Evolutionary conservation across 176 grass and related monocot genomes (phyloP).

Genomic region (Aegilops longissima): DNA sequence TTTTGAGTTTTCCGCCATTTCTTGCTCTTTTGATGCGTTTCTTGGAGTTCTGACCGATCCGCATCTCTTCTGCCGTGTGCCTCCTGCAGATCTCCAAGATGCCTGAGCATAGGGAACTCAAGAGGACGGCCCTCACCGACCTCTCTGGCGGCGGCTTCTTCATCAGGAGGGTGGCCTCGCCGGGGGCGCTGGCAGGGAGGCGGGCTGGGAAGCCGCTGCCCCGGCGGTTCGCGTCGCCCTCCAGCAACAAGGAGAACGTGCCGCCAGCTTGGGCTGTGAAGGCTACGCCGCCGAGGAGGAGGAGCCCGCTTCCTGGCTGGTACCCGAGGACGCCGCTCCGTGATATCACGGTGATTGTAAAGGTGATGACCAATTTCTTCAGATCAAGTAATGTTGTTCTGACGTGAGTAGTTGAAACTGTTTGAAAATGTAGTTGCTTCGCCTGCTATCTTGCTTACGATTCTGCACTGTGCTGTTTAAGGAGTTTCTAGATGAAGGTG

Average conservation of each 20-base stretch:
- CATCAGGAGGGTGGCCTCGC: constrained; percentile 62
- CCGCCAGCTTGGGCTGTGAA: constrained; percentile 35
- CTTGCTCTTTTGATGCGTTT: constrained; percentile 1
- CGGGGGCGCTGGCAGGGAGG: constrained; percentile 32
- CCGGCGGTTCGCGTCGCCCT: constrained; percentile 13
- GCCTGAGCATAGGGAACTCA: constrained; percentile 47
- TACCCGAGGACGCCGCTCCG: constrained; percentile 72
- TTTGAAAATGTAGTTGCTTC: not conserved
- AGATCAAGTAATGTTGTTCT: not conserved
- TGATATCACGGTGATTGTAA: constrained; percentile 59
- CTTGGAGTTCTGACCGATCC: constrained; percentile 11
- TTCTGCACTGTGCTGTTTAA: not conserved
- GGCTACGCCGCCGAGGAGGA: constrained; percentile 30
- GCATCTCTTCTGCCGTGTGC: not conserved
- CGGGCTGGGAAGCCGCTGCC: constrained; percentile 16
- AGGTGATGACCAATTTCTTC: constrained; percentile 33
- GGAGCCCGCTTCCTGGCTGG: constrained; percentile 75
- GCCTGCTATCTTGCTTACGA: not conserved
- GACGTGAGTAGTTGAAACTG: not conserved
- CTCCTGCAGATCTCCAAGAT: constrained; percentile 36
- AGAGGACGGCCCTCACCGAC: constrained; percentile 20
- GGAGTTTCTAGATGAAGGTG: no score
- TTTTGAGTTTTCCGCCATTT: not conserved
- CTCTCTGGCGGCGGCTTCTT: constrained; percentile 55
- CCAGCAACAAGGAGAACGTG: constrained; percentile 51